Evolutionary conservation across 1,284 basidiomycete species (phyloP), one percentile per base, ranked within the genome.

Genomic region (Neolentinus lepideus): DNA sequence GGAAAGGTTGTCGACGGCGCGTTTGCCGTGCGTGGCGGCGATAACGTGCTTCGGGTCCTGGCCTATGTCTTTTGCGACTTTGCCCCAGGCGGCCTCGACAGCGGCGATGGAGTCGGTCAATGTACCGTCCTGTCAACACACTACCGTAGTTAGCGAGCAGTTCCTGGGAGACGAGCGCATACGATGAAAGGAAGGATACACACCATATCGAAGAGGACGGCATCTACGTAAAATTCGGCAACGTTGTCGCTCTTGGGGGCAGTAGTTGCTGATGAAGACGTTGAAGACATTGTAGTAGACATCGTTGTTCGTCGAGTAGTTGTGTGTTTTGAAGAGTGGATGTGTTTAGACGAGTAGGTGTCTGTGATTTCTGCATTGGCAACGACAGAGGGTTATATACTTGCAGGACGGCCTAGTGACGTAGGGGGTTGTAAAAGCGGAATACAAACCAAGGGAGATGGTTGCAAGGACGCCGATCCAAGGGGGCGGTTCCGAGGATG

Each of bases 41-140:
- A 86, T 86, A 58, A 87, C 82, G 56, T 79, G 75, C 57, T 71
- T 72, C 11, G 83, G 84, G 67, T 87, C 83, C 67, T 83, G 79
- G 54, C 82, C 83, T 50, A 88, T 79, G 66, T 88, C 84, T 46
- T 73, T 72, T 2, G 88, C 88, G 52, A 90, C 86, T 62, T 84
- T 84, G 33, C 80, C 80, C 88, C 88, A 90, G 6, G 88, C 88
- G 4, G 85, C 85, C 67, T 90, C 88, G 60, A 90, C 85, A 9
- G 88, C 88, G 24, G 82, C 73, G 64, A 89, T 89, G 26, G 85
- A 88, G 66, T 89, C 85, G 54, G 87, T 88, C 55, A 89, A 72
- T 11, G 85, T 88, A 46, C 85, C 85, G 64, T 86, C 84, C 84
- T 85, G 60, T 54, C 21, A 55, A 43, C 52, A 55, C 48, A 58